A percentile compares a stretch with the other conserved stretches of the same genome.
These are phyloP conservation scores for Malus sieversii DNA, from an alignment of 306 rosid genomes.

Conservation along the genomic window DNA sequence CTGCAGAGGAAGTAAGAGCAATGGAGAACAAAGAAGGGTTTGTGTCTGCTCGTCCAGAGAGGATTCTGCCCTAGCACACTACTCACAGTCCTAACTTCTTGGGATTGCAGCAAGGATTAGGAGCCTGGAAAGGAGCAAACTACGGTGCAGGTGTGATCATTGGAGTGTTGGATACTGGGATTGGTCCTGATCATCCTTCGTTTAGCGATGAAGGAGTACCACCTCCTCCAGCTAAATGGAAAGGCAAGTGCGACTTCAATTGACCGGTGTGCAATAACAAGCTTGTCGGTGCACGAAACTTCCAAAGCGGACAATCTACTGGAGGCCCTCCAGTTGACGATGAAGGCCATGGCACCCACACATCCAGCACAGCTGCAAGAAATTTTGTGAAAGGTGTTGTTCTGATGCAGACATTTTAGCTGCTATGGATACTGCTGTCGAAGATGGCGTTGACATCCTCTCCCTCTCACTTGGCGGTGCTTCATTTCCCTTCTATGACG, in stretches of 20 bases:
- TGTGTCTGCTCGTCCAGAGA: conserved; percentile 34
- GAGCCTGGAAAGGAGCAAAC: conserved; percentile 54
- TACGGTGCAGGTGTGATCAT: conserved; percentile 58
- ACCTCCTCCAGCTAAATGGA: conserved; percentile 69
- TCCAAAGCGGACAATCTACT: not conserved
- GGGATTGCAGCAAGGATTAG: conserved; percentile 34
- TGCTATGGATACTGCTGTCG: conserved; percentile 17
- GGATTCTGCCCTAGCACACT: conserved; percentile 36
- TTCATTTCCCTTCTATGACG: conserved; percentile 32
- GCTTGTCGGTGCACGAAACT: conserved; percentile 56
- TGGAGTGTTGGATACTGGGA: conserved; percentile 65
- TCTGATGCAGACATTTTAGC: conserved; percentile 24
- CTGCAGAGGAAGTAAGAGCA: conserved; percentile 32
- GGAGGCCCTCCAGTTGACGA: conserved; percentile 42
- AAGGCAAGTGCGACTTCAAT: conserved; percentile 53
- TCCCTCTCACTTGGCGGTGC: conserved; percentile 45
- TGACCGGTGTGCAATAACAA: conserved; percentile 53
- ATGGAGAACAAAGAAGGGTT: conserved; percentile 45
- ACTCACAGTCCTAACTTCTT: conserved; percentile 49
- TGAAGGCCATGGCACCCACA: conserved; percentile 73
- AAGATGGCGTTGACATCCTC: conserved; percentile 53
- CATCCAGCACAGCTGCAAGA: conserved; percentile 58
- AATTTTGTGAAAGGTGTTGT: conserved; percentile 36
- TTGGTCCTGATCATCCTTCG: conserved; percentile 52
- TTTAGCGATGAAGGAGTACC: conserved; percentile 53